Evolutionary conservation across 1,284 basidiomycete genomes (phyloP), one percentile per base, ranked within the genome.

Genomic region (Schizopora paradoxa): DNA sequence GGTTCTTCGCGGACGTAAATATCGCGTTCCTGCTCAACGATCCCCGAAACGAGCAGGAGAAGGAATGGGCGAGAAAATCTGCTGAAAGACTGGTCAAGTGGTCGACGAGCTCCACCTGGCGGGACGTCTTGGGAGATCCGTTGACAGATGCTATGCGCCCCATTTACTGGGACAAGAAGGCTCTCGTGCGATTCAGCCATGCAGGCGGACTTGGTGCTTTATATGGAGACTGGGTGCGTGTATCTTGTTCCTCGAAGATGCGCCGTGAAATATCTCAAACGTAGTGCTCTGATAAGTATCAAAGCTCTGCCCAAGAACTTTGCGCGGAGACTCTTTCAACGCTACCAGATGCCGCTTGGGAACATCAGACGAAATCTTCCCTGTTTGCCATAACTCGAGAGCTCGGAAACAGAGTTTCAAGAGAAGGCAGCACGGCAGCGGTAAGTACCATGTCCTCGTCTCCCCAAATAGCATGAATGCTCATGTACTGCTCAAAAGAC

Each of bases 111-210:
- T 40, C 35, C 4, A 41, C 49, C n/a, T 51, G 52, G 33, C 52
- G 61, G 8, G 8, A 31, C 6, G 50, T 54, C 1, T 49, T 59
- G 2, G 61, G 61, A 2, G 61, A 62, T 41, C 38, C 58, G 1
- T 32, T 63, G 33, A 58, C 61, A 5, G 58, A 61, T 39, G 52
- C 59, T 2, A 59, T 61, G 56, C 46, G 55, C 8, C 58, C 59
- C 5, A 45, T 63, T 26, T 63, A 61, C 41, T 54, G 51, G 52
- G 49, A 41, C 1, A 45, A 43, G 14, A 42, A 46, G 5, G 18
- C 51, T 2, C 41, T 60, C 5, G 43, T 56, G n/a, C 45, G 45
- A 21, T 62, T 61, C 35, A 47, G 47, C 5, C 59, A 58, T 11
- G 58, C 57, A 0, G 61, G 60, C 5, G 59, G 60, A 1, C 38